These are phyloP conservation scores for Lachnellula subtilissima DNA, from an alignment of 2,329 filamentous ascomycete species.

Conservation along the genomic window DNA sequence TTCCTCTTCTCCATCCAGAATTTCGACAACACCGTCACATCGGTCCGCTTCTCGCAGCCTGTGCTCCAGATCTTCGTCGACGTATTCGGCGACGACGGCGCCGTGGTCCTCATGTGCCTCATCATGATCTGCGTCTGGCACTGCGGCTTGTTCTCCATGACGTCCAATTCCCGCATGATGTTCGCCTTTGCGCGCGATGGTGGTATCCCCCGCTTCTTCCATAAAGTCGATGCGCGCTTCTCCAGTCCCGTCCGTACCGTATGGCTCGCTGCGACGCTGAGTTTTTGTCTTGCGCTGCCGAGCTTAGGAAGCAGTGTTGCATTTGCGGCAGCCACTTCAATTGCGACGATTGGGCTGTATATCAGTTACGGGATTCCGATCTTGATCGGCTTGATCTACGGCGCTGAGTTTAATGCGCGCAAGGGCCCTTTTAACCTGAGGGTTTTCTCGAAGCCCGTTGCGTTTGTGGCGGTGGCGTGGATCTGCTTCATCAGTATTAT, in stretches of 20 bases:
- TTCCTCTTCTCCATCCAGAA: constrained; percentile 56
- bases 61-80: constrained; percentile 56
- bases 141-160: constrained; percentile 54
- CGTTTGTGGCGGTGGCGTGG: constrained; percentile 45
- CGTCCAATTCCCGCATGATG: constrained; percentile 55
- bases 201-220: constrained; percentile 52
- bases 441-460: constrained; percentile 42
- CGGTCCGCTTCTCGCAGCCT: constrained; percentile 43
- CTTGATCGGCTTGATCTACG: constrained; percentile 49
- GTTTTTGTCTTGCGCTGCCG: constrained; percentile 51
- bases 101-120: constrained; percentile 49
- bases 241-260: constrained; percentile 47
- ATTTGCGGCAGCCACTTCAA: constrained; percentile 53
- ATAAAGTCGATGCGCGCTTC: constrained; percentile 47
- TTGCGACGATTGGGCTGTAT: constrained; percentile 54
- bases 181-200: constrained; percentile 53
- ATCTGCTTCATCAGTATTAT: constrained; percentile 51
- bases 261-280: constrained; percentile 49
- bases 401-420: constrained; percentile 41
- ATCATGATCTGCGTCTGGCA: constrained; percentile 59
- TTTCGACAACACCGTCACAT: constrained; percentile 41
- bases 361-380: constrained; percentile 55
- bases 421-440: constrained; percentile 54
- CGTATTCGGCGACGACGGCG: constrained; percentile 50
- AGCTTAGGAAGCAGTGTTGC: constrained; percentile 51